Base-by-base conservation (phyloP, 2,329 filamentous ascomycete species). In the Plenodomus tracheiphilus region DNA sequence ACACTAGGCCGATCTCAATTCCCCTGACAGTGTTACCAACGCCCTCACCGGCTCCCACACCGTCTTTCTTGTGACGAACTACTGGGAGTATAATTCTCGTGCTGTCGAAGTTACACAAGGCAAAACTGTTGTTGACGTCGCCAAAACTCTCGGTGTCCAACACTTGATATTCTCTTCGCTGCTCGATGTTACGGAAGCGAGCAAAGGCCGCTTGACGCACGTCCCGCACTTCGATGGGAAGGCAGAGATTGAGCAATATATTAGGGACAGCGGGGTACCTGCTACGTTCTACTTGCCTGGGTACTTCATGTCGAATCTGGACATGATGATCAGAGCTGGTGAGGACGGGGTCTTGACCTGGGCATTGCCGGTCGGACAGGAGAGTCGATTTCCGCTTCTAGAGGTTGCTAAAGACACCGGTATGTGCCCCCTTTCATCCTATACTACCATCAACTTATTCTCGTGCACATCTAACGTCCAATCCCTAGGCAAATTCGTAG, bases 181-280 rank as follows among this genome's bases (percentile, higher is more conserved):
- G 15, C 25, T 59, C n/a, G 51, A 59, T 21, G 55, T 56, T 2
- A 55, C 54, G 17, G 54, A 59, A 25, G 32, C 52, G 8, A 62
- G 55, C 8, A 53, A 57, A n/a, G 73, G 72, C 11, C 69, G 68
- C 20, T 64, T 74, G 19, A 53, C 56, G 7, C 58, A 71, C 22
- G 68, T 75, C 11, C 55, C 75, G 47, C 78, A 81, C 55, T 85
- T 85, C 50, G 82, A 85, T 61, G 69, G 67, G 60, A 85, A 85
- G 64, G 81, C 81, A 13, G 67, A 76, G 5, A 75, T 81, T 0
- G 81, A 83, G 54, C 65, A 75, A 17, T 81, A 85, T 63, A 77
- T 83, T 42, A 75, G 77, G n/a, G 76, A 76, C 0, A 53, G 28
- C 7, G 57, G 54, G 7, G 38, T 58, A 2, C 49, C 54, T 4